Percentiles rank a stretch among this genome's conserved stretches.
Evolutionary conservation across 2,329 filamentous ascomycete genomes (phyloP).

Genomic region (Colletotrichum cereale): DNA sequence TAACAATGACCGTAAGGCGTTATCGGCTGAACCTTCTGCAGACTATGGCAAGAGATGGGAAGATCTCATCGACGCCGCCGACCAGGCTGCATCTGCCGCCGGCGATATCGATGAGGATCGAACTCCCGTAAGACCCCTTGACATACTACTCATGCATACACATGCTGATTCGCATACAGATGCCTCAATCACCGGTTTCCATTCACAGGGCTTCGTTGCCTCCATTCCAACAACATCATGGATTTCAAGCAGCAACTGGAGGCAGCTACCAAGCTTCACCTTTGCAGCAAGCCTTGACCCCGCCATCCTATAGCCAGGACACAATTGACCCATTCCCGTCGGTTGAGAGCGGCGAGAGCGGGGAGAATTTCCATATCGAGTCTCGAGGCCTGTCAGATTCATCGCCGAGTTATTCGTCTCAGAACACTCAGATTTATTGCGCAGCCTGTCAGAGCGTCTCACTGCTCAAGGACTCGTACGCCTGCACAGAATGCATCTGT

Average conservation of each 20-base stretch:
- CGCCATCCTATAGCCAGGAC: slow-evolving; percentile 77
- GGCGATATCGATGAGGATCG: slow-evolving; percentile 92
- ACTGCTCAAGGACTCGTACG: slow-evolving; percentile 85
- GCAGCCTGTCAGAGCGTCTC: slow-evolving; percentile 86
- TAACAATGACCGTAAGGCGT: slow-evolving; percentile 82
- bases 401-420: slow-evolving; percentile 80
- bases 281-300: slow-evolving; percentile 89
- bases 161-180: slow-evolving; percentile 53
- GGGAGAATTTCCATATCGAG: slow-evolving; percentile 79
- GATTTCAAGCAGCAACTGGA: slow-evolving; percentile 66
- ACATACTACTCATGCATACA: not conserved
- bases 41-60: slow-evolving; percentile 94
- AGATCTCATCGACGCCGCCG: slow-evolving; percentile 91
- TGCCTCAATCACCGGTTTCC: slow-evolving; percentile 74
- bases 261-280: slow-evolving; percentile 88
- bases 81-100: slow-evolving; percentile 81
- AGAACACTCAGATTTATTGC: slow-evolving; percentile 90
- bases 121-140: slow-evolving; percentile 76
- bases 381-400: slow-evolving; percentile 74
- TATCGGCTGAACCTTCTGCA: slow-evolving; percentile 85
- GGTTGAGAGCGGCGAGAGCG: slow-evolving; percentile 82
- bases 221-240: slow-evolving; percentile 71
- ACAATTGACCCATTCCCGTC: slow-evolving; percentile 86
- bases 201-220: slow-evolving; percentile 73
- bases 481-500: slow-evolving; percentile 96